phyloP scores from a whole-genome alignment of 2,329 filamentous ascomycete species.

The Sclerotinia trifoliorum region DNA sequence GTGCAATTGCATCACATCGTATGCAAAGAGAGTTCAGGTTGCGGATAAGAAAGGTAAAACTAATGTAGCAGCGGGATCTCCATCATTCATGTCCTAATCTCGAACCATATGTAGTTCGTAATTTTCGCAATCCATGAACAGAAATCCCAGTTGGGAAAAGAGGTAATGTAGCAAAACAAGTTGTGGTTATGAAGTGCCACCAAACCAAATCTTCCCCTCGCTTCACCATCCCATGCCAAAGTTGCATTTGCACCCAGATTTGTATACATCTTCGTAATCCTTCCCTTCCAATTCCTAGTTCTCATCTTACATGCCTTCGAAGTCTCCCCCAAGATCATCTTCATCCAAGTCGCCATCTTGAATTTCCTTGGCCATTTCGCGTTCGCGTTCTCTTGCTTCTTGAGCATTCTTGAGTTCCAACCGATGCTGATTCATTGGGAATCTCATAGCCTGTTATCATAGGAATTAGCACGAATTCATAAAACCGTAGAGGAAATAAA shows the following conservation, averaged over 20 bases:
- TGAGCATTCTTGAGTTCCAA: constrained; percentile 97
- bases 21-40: constrained; percentile 8
- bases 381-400: constrained; percentile 93
- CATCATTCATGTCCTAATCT: neutral
- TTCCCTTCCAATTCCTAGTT: constrained; percentile 3
- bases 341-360: constrained; percentile 96
- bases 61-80: constrained; percentile 12
- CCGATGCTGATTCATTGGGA: constrained; percentile 98
- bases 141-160: constrained; percentile 9
- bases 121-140: neutral
- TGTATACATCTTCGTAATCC: constrained; percentile 12
- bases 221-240: constrained; percentile 3
- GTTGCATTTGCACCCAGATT: constrained; percentile 13
- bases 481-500: neutral
- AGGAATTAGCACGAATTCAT: constrained; percentile 12
- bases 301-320: constrained; percentile 81
- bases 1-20: constrained; percentile 18
- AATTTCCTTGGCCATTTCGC: constrained; percentile 98
- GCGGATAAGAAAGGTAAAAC: neutral
- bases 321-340: constrained; percentile 92
- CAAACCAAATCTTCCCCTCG: constrained; percentile 28
- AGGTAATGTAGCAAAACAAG: constrained; percentile 35
- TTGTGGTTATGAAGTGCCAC: constrained; percentile 35
- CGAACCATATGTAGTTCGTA: neutral
- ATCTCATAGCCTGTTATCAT: constrained; percentile 78